Conservation (phyloP, 2,329 filamentous ascomycete genomes). For the Clarireedia paspali region DNA sequence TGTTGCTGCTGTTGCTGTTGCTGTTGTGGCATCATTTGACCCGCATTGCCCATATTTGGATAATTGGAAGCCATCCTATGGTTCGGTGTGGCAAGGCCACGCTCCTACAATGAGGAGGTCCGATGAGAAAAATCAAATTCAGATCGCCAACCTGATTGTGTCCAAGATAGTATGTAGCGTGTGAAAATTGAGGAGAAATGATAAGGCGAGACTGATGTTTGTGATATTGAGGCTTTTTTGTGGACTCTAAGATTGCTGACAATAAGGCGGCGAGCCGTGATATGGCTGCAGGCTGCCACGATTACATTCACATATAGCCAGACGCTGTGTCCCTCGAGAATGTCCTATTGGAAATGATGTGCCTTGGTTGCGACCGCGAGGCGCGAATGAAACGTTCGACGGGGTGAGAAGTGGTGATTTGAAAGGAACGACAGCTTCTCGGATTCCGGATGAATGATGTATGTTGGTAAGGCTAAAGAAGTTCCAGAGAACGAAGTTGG, state of each 20-base stretch:
- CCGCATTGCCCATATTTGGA: conserved; percentile 25
- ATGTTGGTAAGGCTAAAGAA: conserved; percentile 5
- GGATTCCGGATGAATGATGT: too few species aligned
- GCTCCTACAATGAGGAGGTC: conserved; percentile 19
- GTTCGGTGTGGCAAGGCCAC: conserved; percentile 22
- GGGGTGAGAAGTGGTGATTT: too few species aligned
- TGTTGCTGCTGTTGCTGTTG: conserved; percentile 19
- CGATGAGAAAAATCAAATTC: conserved; percentile 14
- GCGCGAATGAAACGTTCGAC: neutral
- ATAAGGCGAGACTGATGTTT: neutral
- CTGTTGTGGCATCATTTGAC: conserved; percentile 25
- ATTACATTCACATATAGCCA: conserved; percentile 24
- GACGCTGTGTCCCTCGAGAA: conserved; percentile 21
- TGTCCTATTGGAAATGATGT: conserved; percentile 12
- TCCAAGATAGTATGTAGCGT: conserved; percentile 2
- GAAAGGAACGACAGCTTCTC: too few species aligned
- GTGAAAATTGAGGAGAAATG: conserved; percentile 8
- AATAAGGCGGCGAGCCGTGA: conserved; percentile 22
- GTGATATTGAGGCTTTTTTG: conserved; percentile 2
- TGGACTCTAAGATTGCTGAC: conserved; percentile 17
- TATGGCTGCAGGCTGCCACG: conserved; percentile 23
- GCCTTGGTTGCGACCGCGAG: conserved; percentile 20
- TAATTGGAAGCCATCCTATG: conserved; percentile 28
- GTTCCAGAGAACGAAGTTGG: conserved; percentile 11
- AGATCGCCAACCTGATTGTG: conserved; percentile 9